Evolutionary conservation across 2,329 filamentous ascomycete genomes (phyloP), one percentile per base, ranked within the genome.

Genomic region (Sarocladium strictum): DNA sequence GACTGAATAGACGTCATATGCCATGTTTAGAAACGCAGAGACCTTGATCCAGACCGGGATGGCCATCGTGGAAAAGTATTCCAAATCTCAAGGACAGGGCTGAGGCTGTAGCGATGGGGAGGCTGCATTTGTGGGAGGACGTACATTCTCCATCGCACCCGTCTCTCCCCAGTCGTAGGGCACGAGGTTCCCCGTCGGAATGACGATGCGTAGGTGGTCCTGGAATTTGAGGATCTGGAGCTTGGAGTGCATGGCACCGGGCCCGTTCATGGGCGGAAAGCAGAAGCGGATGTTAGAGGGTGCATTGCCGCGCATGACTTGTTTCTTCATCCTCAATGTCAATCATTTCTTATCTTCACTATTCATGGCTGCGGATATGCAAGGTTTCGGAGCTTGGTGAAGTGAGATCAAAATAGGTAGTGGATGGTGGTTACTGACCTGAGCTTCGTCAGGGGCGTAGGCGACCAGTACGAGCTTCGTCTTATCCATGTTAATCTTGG

Each of bases 201-300:
- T 76, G 1, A 87, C 93, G 43, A 99, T 77, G 6, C 94, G 83
- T 15, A 97, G 70, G 66, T 91, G 85, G 1, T 72, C 72, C 0
- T 80, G 72, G 61, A 90, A 89, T 62, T 91, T 93, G n/a, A 97
- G 77, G 1, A 97, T 71, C 79, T 96, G 92, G 41, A 97, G 76
- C 66, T 99, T 97, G 51, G 90, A 96, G 69, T 97, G 94, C 91
- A 97, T 96, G 62, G 79, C 85, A 23, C 85, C 86, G 5, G 81
- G 75, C 1, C 83, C 81, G 38, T 83, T 76, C 89, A 97, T 93
- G 2, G 80, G 79, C 15, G 93, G 93, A 64, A 97, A 96, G 65
- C 89, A 91, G 54, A 85, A 85, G 19, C 81, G 81, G 54, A 95
- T 76, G 35, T 69, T 72, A n/a, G 63, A 59, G 17, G 80, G 80